These are phyloP conservation scores for Fusarium sp. DNA, from an alignment of 2,329 filamentous ascomycete species.

Conservation along the genomic window DNA sequence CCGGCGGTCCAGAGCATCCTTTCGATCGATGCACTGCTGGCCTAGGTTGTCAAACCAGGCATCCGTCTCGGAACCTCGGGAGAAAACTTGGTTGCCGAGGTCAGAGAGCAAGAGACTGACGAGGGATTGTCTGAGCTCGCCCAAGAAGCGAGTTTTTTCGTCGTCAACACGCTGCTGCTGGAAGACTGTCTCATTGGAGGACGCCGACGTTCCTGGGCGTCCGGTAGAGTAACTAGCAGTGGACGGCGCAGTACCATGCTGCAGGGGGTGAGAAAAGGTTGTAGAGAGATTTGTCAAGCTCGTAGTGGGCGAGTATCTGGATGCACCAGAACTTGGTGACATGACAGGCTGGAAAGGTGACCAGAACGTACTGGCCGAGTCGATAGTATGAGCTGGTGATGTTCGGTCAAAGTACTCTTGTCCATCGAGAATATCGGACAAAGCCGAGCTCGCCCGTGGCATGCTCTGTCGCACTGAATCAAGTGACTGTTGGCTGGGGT, in stretches of 20 bases:
- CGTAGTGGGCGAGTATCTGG: slow-evolving; percentile 71
- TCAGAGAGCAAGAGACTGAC: slow-evolving; percentile 91
- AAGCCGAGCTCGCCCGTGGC: slow-evolving; percentile 66
- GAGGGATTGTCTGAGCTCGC: slow-evolving; percentile 80
- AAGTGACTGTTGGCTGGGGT: slow-evolving; percentile 76
- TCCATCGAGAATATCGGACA: slow-evolving; percentile 75
- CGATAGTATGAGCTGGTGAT: slow-evolving; percentile 77
- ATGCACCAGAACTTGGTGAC: slow-evolving; percentile 70
- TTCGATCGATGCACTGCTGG: slow-evolving; percentile 73
- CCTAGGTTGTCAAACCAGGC: slow-evolving; percentile 81
- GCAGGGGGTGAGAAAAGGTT: slow-evolving; percentile 58
- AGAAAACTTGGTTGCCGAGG: slow-evolving; percentile 85
- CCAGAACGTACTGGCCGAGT: slow-evolving; percentile 87
- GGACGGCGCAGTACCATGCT: slow-evolving; percentile 56
- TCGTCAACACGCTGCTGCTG: slow-evolving; percentile 71
- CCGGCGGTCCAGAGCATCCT: slow-evolving; percentile 65
- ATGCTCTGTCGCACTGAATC: slow-evolving; percentile 75
- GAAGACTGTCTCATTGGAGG: slow-evolving; percentile 75
- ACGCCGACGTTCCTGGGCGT: slow-evolving; percentile 74
- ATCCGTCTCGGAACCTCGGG: slow-evolving; percentile 93
- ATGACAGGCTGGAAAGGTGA: slow-evolving; percentile 82
- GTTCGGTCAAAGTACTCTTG: slow-evolving; percentile 77
- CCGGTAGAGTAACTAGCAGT: slow-evolving; percentile 61
- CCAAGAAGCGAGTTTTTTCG: slow-evolving; percentile 82
- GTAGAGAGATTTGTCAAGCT: slow-evolving; percentile 69